Percentiles rank a stretch among this genome's conserved stretches.
Evolutionary conservation across 2,329 filamentous ascomycete species (phyloP).

Genomic region (Elsinoe australis): DNA sequence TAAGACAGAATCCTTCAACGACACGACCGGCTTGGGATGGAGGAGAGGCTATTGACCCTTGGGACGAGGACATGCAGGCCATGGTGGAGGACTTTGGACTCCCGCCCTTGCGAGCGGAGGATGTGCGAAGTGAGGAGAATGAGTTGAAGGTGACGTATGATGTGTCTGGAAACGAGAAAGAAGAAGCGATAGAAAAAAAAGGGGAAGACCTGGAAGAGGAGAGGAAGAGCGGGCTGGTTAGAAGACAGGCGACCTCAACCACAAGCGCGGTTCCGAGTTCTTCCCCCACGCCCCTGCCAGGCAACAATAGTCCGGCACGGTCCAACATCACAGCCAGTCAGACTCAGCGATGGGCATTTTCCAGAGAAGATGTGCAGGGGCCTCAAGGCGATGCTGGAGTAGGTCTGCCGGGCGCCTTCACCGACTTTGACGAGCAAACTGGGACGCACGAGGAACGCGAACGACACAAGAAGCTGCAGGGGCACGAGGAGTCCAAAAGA

Average conservation of each 20-base stretch:
- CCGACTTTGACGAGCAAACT: slow-evolving; percentile 16
- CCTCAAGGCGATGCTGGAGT: slow-evolving; percentile 28
- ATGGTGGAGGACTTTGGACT: slow-evolving; percentile 6
- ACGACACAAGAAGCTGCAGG: slow-evolving; percentile 8
- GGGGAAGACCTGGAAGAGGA: slow-evolving; percentile 24
- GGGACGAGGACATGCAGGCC: slow-evolving; percentile 7
- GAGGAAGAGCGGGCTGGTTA: slow-evolving; percentile 38
- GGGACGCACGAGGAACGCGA: slow-evolving; percentile 6
- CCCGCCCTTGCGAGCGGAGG: slow-evolving; percentile 13
- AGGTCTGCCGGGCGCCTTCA: slow-evolving; percentile 26
- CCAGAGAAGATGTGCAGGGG: slow-evolving; percentile 47
- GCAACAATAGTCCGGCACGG: slow-evolving; percentile 57
- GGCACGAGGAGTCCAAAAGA: slow-evolving; percentile 19
- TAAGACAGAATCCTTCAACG: not conserved
- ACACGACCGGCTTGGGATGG: slow-evolving; percentile 5
- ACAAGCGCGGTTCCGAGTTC: slow-evolving; percentile 25
- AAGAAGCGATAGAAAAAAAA: slow-evolving; percentile 20
- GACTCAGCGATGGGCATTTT: slow-evolving; percentile 58
- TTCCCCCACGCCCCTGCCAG: slow-evolving; percentile 24
- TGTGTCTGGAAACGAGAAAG: not conserved
- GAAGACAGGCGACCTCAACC: slow-evolving; percentile 42
- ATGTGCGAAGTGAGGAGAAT: slow-evolving; percentile 23
- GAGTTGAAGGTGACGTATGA: slow-evolving; percentile 21
- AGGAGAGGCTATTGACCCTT: slow-evolving; percentile 2
- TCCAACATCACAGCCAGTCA: slow-evolving; percentile 56